Evolutionary conservation across 164 flowering plant genomes (phyloP), one percentile per base, ranked within the genome.

Genomic region (Amborella trichopoda): DNA sequence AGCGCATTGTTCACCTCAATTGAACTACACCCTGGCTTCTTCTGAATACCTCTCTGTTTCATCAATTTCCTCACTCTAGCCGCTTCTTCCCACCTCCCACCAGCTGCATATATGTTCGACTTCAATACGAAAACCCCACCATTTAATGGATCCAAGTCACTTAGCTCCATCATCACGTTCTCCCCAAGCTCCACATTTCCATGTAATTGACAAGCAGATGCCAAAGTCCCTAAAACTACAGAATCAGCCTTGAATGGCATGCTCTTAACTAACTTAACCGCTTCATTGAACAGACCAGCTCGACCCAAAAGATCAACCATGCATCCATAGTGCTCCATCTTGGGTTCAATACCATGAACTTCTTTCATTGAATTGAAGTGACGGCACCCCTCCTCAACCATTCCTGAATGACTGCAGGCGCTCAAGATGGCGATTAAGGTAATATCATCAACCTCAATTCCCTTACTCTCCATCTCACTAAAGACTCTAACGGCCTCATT

Each of bases 381-480:
- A 24, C 41, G 22, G 43, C 62, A 69, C 16, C 81, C 86, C 38
- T 82, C 83, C 34, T 63, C 55, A 23, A 79, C 83, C 61, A 61
- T 37, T 36, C 86, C 86, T 3, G 83, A 73, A 49, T 79, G 91
- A 20, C 75, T 83, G 30, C 91, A 82, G 2, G 91, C 83, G 38
- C 70, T 73, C 48, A 82, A 48, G 0, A 82, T 66, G 8, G 78
- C 83, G 20, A 82, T 63, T 43, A 82, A 82, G 0, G 91, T 82
- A 25, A 79, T 75, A 41, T 70, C 62, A 48, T 82, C 77, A n/a
- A 86, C 86, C 65, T 40, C 50, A 5, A 79, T 64, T 6, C 62
- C 57, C 0, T 63, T 52, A 23, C 52, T 64, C 52, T 59, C 57
- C 91, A 79, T 81, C 24, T 46, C 17, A 4, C 44, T 38, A 23